A percentile compares a stretch with the other conserved stretches of the same genome.
Evolutionary conservation across 2,329 filamentous ascomycete genomes (phyloP).

Genomic region (Beauveria sp.): DNA sequence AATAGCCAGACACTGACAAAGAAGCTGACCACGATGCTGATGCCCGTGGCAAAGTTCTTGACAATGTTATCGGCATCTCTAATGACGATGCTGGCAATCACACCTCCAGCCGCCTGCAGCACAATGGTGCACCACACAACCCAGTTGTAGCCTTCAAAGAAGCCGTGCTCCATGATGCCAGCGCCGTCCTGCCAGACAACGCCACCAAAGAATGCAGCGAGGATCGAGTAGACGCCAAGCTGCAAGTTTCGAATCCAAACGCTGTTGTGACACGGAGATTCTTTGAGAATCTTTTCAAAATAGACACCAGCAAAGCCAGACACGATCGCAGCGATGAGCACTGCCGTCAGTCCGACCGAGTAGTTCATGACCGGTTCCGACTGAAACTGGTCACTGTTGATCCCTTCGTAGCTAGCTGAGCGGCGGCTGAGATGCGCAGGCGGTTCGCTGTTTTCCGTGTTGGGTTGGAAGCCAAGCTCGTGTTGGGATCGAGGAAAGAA

Average conservation of each 20-base stretch:
- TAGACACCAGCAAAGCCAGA: slow-evolving; percentile 82
- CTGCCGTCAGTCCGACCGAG: slow-evolving; percentile 69
- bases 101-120: slow-evolving; percentile 75
- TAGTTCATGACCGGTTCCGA: slow-evolving; percentile 60
- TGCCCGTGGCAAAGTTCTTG: slow-evolving; percentile 88
- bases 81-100: slow-evolving; percentile 52
- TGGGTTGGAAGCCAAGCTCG: slow-evolving; percentile 54
- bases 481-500: slow-evolving; percentile 76
- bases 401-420: slow-evolving; percentile 87
- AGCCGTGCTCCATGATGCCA: slow-evolving; percentile 74
- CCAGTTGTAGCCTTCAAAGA: slow-evolving; percentile 92
- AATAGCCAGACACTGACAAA: slow-evolving; percentile 82
- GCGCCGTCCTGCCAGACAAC: slow-evolving; percentile 82
- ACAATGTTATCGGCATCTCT: slow-evolving; percentile 60
- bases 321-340: slow-evolving; percentile 67
- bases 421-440: slow-evolving; percentile 44
- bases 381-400: slow-evolving; percentile 51
- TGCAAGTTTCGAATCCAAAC: slow-evolving; percentile 95
- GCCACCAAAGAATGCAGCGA: slow-evolving; percentile 79
- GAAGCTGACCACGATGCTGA: slow-evolving; percentile 84
- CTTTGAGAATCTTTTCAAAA: slow-evolving; percentile 87
- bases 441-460: slow-evolving; percentile 22
- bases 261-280: slow-evolving; percentile 66
- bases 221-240: slow-evolving; percentile 86
- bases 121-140: slow-evolving; percentile 81